A percentile compares a stretch with the other conserved stretches of the same genome.
These are phyloP conservation scores for Penicillium maclennaniae DNA, from an alignment of 495 filamentous ascomycete genomes.

Conservation along the genomic window DNA sequence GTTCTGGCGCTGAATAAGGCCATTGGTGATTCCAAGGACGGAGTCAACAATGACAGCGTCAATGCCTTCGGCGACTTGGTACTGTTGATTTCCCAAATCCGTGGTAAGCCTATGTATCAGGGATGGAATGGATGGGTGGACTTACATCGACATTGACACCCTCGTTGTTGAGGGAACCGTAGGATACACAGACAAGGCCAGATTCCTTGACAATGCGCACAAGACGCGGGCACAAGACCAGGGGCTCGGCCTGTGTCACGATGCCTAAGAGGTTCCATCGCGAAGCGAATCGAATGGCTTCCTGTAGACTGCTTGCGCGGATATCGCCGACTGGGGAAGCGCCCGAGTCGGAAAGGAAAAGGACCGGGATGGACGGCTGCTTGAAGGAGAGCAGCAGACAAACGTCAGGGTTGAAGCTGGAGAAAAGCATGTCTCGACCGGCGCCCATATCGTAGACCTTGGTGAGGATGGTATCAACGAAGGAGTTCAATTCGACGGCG, in stretches of 20 bases:
- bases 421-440: conserved; percentile 86
- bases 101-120: neutral
- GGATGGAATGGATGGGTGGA: conserved; percentile 3
- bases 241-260: conserved; percentile 75
- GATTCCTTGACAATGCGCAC: conserved; percentile 95
- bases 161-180: conserved; percentile 85
- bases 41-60: conserved; percentile 96
- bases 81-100: conserved; percentile 44
- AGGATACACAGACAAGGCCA: conserved; percentile 93
- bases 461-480: conserved; percentile 86
- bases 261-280: conserved; percentile 94
- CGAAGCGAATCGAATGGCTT: conserved; percentile 89
- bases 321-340: conserved; percentile 75
- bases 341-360: conserved; percentile 91
- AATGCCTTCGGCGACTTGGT: conserved; percentile 91
- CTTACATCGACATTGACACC: conserved; percentile 76
- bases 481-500: conserved; percentile 93
- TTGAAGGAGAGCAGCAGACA: conserved; percentile 93
- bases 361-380: conserved; percentile 88
- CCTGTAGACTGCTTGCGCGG: conserved; percentile 86
- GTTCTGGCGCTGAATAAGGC: conserved; percentile 50
- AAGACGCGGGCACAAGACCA: conserved; percentile 83
- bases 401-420: conserved; percentile 93
- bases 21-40: conserved; percentile 77
- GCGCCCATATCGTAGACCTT: conserved; percentile 77